Percentiles rank a stretch among this genome's conserved stretches.
Conservation (phyloP, 345 rosid species). For the Viola odorata region DNA sequence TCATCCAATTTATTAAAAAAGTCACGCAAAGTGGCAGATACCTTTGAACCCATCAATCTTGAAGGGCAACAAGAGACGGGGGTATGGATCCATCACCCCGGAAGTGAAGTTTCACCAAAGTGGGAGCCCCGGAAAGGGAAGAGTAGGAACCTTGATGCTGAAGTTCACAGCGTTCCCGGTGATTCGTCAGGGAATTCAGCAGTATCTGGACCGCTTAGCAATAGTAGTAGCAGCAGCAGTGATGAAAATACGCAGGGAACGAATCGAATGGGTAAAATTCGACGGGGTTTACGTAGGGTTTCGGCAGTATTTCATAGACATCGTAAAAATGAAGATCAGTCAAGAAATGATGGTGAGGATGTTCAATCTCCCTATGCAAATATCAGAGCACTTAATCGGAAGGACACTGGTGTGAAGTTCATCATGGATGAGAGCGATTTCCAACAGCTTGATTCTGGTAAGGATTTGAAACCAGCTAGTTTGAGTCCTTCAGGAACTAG, state of each 20-base stretch:
- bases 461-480: slow-evolving; percentile 28
- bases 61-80: slow-evolving; percentile 75
- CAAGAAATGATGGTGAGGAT: slow-evolving; percentile 33
- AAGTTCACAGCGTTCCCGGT: slow-evolving; percentile 30
- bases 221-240: slow-evolving; percentile 38
- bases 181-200: slow-evolving; percentile 35
- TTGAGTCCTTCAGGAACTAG: slow-evolving; percentile 33
- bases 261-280: slow-evolving; percentile 24
- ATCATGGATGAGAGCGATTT: slow-evolving; percentile 44
- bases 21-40: slow-evolving; percentile 47
- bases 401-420: slow-evolving; percentile 39
- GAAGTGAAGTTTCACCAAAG: slow-evolving; percentile 60
- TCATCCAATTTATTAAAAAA: slow-evolving; percentile 42
- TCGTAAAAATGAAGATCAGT: slow-evolving; percentile 37
- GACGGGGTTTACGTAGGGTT: slow-evolving; percentile 47
- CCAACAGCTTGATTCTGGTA: slow-evolving; percentile 23
- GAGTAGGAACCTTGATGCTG: slow-evolving; percentile 40
- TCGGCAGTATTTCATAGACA: slow-evolving; percentile 43
- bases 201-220: slow-evolving; percentile 33
- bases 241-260: slow-evolving; percentile 49
- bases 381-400: slow-evolving; percentile 44
- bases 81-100: slow-evolving; percentile 84
- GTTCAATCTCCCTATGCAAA: slow-evolving; percentile 48
- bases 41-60: slow-evolving; percentile 67
- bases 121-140: slow-evolving; percentile 92